These are phyloP conservation scores for Cryptosporidium ryanae DNA, from an alignment of 169 alveolate genomes.

Conservation along the genomic window DNA sequence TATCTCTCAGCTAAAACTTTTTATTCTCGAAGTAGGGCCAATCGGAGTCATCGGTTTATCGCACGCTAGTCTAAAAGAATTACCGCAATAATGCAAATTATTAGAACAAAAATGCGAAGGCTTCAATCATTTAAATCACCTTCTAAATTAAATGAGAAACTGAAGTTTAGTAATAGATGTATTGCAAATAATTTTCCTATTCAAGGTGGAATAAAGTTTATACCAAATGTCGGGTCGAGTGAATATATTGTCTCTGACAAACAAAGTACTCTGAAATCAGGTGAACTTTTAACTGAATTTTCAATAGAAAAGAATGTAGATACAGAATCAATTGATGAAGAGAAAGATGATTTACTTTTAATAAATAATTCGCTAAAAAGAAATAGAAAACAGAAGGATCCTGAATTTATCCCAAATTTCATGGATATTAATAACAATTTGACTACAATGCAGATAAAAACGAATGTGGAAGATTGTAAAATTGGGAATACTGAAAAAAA, in stretches of 20 bases:
- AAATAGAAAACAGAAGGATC: no score
- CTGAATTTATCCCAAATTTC: background rate
- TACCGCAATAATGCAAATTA: background rate
- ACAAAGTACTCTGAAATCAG: background rate
- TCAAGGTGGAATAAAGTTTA: background rate
- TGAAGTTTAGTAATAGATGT: slow-evolving; percentile 15
- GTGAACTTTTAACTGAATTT: background rate
- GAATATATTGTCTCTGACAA: background rate
- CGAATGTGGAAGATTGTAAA: background rate
- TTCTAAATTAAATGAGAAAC: slow-evolving; percentile 32
- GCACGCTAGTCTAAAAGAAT: background rate
- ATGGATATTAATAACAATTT: background rate
- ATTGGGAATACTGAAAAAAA: background rate
- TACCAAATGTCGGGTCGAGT: slow-evolving; percentile 29
- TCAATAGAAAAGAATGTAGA: background rate
- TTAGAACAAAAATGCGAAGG: slow-evolving; percentile 41
- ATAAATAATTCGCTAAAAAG: background rate
- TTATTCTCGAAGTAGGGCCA: slow-evolving; percentile 26
- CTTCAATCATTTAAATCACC: slow-evolving; percentile 63
- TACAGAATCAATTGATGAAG: background rate
- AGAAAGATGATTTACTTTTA: background rate
- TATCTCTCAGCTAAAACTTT: background rate
- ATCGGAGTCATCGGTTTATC: background rate
- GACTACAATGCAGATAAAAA: background rate
- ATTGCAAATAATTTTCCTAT: background rate